phyloP scores from a whole-genome alignment of 805 yeast species.

The Cyberlindnera saturnus region DNA sequence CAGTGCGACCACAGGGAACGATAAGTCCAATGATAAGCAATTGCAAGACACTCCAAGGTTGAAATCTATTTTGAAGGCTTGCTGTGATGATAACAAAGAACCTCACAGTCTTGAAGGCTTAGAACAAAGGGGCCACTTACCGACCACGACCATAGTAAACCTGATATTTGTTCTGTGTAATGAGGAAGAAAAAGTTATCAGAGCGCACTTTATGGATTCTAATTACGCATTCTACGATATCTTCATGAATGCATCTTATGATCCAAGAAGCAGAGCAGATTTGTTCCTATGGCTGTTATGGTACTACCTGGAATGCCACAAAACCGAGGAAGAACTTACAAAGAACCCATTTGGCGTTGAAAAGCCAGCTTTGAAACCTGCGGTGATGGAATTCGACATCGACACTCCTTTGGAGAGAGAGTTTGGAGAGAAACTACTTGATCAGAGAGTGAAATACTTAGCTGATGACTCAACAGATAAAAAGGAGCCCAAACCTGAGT shows the following conservation, averaged over 20 bases:
- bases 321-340: constrained; percentile 43
- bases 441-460: constrained; percentile 31
- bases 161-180: constrained; percentile 69
- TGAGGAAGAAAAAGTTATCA: constrained; percentile 47
- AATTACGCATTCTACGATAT: constrained; percentile 64
- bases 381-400: constrained; percentile 29
- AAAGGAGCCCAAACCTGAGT: background rate
- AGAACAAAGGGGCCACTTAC: constrained; percentile 27
- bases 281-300: constrained; percentile 82
- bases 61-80: constrained; percentile 83
- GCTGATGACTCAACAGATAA: constrained; percentile 16
- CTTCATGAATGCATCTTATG: constrained; percentile 54
- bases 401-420: constrained; percentile 38
- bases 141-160: constrained; percentile 65
- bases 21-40: constrained; percentile 54
- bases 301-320: constrained; percentile 70
- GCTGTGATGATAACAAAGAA: constrained; percentile 61
- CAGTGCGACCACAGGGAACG: constrained; percentile 16
- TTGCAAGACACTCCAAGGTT: constrained; percentile 93
- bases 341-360: constrained; percentile 53
- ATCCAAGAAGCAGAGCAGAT: constrained; percentile 61
- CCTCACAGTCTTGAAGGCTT: constrained; percentile 45
- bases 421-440: constrained; percentile 36
- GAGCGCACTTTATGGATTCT: constrained; percentile 21
- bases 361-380: constrained; percentile 27